Base-by-base conservation (phyloP, 2,329 filamentous ascomycete genomes). In the Microdochium bolleyi region DNA sequence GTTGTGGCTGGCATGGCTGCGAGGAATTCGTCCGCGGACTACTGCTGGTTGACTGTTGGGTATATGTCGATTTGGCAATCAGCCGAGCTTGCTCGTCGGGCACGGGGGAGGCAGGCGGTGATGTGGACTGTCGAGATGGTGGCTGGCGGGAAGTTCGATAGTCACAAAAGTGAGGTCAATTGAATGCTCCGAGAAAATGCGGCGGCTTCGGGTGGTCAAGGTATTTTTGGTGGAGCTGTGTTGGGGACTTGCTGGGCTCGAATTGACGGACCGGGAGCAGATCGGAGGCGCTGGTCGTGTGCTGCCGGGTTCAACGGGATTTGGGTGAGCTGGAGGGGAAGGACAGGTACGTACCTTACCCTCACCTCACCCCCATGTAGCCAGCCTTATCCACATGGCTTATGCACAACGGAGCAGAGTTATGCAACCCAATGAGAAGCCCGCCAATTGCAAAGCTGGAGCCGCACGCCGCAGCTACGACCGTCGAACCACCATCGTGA, bases 1-100 rank as follows among this genome's bases (percentile, higher is more conserved):
- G 68, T 73, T 41, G 76, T 70, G 59, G 75, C 69, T 57, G 73
- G 71, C 70, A 77, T 77, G 54, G 58, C 66, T 8, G 22, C 11
- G n/a, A 8, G 44, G 19, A 5, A 4, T 16, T 19, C 19, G 19
- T 41, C 7, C 7, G 13, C 37, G 30, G 9, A 9, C 9, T 34
- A 34, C 9, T 34, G 30, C 16, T 34, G 9, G 9, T 16, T 34
- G 9, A 9, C 30, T 34, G 9, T 34, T 34, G 30, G 30, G 9
- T 9, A 16, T 34, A 34, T 16, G 30, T n/a, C n/a, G n/a, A n/a
- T n/a, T n/a, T n/a, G n/a, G n/a, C n/a, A n/a, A n/a, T n/a, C 11
- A 30, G 27, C 11, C 27, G 27, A 30, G 27, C 27, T 30, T 30
- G 27, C 27, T 30, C 27, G 27, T n/a, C n/a, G n/a, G n/a, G n/a